A percentile compares a stretch with the other conserved stretches of the same genome.
phyloP scores from a whole-genome alignment of 2,329 filamentous ascomycete genomes.

The Gremmenia infestans region DNA sequence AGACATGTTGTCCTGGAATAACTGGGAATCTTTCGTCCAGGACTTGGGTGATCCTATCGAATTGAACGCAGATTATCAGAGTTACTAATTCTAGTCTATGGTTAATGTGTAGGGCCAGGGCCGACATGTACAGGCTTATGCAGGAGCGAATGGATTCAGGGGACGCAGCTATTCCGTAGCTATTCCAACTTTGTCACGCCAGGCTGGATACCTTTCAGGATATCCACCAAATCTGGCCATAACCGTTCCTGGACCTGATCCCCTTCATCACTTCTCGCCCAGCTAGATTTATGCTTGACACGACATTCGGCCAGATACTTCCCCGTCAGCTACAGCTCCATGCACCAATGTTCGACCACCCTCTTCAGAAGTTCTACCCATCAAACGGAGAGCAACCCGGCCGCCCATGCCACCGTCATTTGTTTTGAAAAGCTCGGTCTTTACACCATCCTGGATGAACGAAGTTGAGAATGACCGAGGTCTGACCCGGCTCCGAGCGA shows the following conservation, averaged over 20 bases:
- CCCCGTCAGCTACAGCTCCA: conserved; percentile 33
- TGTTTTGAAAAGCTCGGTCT: conserved; percentile 42
- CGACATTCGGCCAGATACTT: conserved; percentile 19
- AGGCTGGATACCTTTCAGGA: conserved; percentile 39
- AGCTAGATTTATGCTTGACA: conserved; percentile 21
- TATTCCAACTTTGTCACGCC: conserved; percentile 27
- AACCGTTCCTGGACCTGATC: conserved; percentile 32
- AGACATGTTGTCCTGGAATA: conserved; percentile 1
- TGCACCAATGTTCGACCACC: conserved; percentile 38
- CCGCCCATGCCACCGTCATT: conserved; percentile 16
- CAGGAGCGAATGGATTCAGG: too few species aligned
- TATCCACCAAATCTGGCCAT: conserved; percentile 38
- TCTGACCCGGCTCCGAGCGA: neutral
- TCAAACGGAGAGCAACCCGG: conserved; percentile 28
- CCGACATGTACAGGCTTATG: neutral
- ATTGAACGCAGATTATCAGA: neutral
- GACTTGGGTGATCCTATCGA: conserved; percentile 3
- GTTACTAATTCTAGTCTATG: neutral
- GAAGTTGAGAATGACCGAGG: conserved; percentile 14
- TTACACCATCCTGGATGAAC: conserved; percentile 37
- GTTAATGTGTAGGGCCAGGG: neutral
- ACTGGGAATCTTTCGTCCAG: conserved; percentile 4
- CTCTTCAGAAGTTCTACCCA: conserved; percentile 42
- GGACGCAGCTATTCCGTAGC: too few species aligned
- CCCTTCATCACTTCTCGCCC: conserved; percentile 35